Conservation (phyloP, 1,139 yeast species). For the Oligophagozyma castellii region DNA sequence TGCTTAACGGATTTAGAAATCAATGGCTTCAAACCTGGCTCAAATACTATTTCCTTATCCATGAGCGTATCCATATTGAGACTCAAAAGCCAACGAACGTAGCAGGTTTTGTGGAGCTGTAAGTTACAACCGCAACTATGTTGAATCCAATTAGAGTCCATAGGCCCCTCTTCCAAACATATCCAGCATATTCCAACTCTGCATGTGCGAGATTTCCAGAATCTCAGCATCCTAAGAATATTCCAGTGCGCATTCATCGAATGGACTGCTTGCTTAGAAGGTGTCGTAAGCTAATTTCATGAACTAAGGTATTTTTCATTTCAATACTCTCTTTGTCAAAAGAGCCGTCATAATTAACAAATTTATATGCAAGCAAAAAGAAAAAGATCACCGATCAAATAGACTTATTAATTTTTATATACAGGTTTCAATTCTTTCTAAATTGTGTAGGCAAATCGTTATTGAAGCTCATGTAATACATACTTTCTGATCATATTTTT, state of each 20-base stretch:
- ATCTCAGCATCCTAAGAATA: too few species aligned
- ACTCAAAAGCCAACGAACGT: constrained; percentile 9
- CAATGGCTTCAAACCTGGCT: too few species aligned
- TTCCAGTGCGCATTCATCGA: too few species aligned
- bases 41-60: background rate
- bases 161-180: constrained; percentile 10
- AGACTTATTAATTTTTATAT: too few species aligned
- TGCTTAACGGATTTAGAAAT: background rate
- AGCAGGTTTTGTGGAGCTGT: constrained; percentile 13
- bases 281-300: too few species aligned
- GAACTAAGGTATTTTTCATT: too few species aligned
- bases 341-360: too few species aligned
- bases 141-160: constrained; percentile 7
- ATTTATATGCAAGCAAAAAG: background rate
- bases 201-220: too few species aligned
- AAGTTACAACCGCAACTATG: constrained; percentile 15
- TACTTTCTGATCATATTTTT: constrained; percentile 43
- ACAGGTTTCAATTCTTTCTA: too few species aligned
- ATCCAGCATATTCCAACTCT: constrained; percentile 13
- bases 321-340: too few species aligned
- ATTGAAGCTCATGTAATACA: constrained; percentile 19
- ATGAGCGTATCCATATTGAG: background rate
- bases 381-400: background rate
- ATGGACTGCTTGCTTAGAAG: too few species aligned
- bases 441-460: background rate